Percentiles rank a stretch among this genome's conserved stretches.
phyloP scores from a whole-genome alignment of 2,329 filamentous ascomycete genomes.

The Coniochaeta sp. region DNA sequence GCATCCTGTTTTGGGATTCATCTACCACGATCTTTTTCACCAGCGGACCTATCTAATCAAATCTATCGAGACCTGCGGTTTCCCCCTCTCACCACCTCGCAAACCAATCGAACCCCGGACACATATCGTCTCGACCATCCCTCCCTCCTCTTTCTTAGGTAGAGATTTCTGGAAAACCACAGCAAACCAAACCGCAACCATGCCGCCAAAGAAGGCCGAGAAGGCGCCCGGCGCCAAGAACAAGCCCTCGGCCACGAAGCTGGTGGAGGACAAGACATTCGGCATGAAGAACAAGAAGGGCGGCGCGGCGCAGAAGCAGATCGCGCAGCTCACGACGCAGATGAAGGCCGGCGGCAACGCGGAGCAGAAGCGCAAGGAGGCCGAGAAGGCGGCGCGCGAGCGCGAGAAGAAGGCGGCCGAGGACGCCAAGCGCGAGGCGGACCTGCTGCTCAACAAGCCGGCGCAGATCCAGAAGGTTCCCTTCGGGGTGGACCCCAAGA shows the following conservation, averaged over 20 bases:
- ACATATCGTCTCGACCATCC: neutral
- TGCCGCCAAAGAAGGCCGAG: constrained; percentile 65
- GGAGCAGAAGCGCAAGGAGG: constrained; percentile 76
- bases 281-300: constrained; percentile 99
- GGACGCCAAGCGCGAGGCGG: constrained; percentile 70
- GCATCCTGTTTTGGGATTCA: neutral
- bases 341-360: constrained; percentile 61
- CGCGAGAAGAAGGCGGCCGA: constrained; percentile 90
- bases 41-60: neutral
- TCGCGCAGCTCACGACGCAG: constrained; percentile 73
- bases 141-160: neutral
- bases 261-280: constrained; percentile 92
- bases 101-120: neutral
- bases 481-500: constrained; percentile 97
- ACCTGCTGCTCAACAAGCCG: constrained; percentile 80
- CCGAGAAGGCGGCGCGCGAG: constrained; percentile 61
- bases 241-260: constrained; percentile 49
- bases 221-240: constrained; percentile 42
- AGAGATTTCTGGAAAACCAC: too few relatives aligned
- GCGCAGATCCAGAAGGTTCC: constrained; percentile 96
- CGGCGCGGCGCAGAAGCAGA: constrained; percentile 79
- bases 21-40: neutral
- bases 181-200: constrained; percentile 36
- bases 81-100: neutral
- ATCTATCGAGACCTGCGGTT: neutral